A percentile compares a stretch with the other conserved stretches of the same genome.
Conservation (phyloP, 192 early-diverging fungal genomes). For the Coemansia umbellata region DNA sequence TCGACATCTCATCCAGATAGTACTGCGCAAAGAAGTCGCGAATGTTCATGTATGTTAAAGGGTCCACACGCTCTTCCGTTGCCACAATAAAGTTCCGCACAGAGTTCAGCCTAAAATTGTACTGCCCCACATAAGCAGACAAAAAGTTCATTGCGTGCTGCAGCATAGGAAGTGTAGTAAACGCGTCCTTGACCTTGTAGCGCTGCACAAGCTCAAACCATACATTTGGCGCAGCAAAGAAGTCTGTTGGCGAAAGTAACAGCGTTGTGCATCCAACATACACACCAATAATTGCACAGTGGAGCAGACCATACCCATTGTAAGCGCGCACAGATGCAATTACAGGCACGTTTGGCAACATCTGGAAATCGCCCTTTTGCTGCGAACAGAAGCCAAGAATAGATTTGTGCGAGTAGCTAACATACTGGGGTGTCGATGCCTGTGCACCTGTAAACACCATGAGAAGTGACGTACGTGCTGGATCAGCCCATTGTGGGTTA, state of each 20-base stretch:
- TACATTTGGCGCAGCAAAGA: constrained; percentile 54
- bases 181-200: constrained; percentile 68
- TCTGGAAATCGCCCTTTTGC: constrained; percentile 53
- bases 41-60: constrained; percentile 49
- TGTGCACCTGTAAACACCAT: constrained; percentile 43
- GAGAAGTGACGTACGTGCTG: constrained; percentile 56
- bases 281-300: constrained; percentile 50
- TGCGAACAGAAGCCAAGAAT: constrained; percentile 41
- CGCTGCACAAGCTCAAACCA: constrained; percentile 73
- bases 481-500: constrained; percentile 54
- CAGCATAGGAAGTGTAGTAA: constrained; percentile 62
- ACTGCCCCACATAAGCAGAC: constrained; percentile 40
- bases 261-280: constrained; percentile 61
- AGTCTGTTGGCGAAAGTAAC: constrained; percentile 62
- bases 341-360: constrained; percentile 35
- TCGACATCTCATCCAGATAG: constrained; percentile 62
- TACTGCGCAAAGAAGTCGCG: constrained; percentile 58
- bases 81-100: constrained; percentile 64
- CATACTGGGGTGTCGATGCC: constrained; percentile 48
- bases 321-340: constrained; percentile 50
- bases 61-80: constrained; percentile 54
- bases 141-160: constrained; percentile 65
- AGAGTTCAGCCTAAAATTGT: constrained; percentile 48
- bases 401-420: constrained; percentile 36
- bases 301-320: constrained; percentile 54